Base-by-base conservation (phyloP, 2,329 filamentous ascomycete genomes). In the Paraphoma chrysanthemicola region DNA sequence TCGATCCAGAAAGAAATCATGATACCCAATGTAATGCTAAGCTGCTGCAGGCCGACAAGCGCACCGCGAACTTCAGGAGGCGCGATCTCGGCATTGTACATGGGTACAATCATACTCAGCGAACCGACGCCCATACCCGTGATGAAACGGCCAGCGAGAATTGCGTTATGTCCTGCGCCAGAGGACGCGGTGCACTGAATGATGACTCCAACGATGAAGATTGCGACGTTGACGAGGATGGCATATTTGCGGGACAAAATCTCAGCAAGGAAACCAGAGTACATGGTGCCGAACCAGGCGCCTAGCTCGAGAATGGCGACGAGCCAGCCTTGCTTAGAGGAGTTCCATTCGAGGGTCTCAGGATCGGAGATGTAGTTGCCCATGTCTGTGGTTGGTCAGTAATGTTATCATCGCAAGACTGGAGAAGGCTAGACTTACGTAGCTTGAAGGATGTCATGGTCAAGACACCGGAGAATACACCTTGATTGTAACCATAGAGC, bases 401-500 rank as follows among this genome's bases (percentile, higher is more conserved):
- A 28, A 10, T 41, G 11, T 9, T 12, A 14, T 7, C 12, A 51
- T 14, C 12, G 18, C 31, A 29, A 14, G 11, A 29, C 12, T 4
- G 5, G 29, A 4, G 18, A n/a, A 5, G 28, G 17, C 29, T 18
- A 39, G 18, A 65, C 72, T 67, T 60, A 78, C 73, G 74, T 39
- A 72, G 54, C 33, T 78, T 75, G 62, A 82, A 83, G 1, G 78
- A 75, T 6, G 69, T 65, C 80, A 83, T 83, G 31, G 78, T 81
- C 49, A 86, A 68, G 11, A 92, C 85, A 36, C 89, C 89, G n/a
- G 86, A 86, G 76, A 91, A 90, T 75, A 91, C 88, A 64, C 90
- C 90, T 44, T 91, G 88, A 69, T 92, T 91, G 78, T 91, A 92
- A n/a, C 90, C 88, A 71, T 90, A 86, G 28, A 84, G 76, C 38